These are phyloP conservation scores for Dryas integrifolia DNA, from an alignment of 331 rosid genomes.

Conservation along the genomic window DNA sequence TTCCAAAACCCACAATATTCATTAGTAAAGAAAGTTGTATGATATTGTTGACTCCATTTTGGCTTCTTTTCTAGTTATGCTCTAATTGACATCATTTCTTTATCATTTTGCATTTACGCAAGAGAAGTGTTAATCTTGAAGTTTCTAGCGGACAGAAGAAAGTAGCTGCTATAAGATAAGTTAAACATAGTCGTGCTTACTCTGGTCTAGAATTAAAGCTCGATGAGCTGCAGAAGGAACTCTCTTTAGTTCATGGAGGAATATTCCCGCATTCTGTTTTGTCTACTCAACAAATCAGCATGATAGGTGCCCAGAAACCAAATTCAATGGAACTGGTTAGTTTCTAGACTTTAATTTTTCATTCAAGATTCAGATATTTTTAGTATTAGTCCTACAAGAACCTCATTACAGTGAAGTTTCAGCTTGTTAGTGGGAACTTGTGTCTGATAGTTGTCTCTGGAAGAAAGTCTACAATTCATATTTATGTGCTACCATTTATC, in stretches of 20 bases:
- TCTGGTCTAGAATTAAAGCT: constrained; percentile 74
- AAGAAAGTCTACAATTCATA: not conserved
- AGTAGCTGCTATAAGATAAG: constrained; percentile 45
- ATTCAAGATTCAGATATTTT: not conserved
- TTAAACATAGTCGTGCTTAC: constrained; percentile 44
- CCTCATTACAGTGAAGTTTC: not conserved
- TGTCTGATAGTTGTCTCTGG: not conserved
- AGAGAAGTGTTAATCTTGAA: constrained; percentile 63
- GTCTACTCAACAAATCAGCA: constrained; percentile 72
- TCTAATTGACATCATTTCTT: constrained; percentile 10
- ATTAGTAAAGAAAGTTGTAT: constrained; percentile 10
- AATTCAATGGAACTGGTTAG: constrained; percentile 65
- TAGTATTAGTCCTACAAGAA: not conserved
- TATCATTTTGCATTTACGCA: constrained; percentile 40
- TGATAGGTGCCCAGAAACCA: constrained; percentile 69
- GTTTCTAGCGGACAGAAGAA: constrained; percentile 40
- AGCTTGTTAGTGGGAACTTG: not conserved
- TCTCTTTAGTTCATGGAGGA: constrained; percentile 69
- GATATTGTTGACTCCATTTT: constrained; percentile 1
- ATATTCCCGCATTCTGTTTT: constrained; percentile 83
- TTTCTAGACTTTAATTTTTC: not conserved
- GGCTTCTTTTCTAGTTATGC: constrained; percentile 19
- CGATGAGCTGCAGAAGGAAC: constrained; percentile 69
- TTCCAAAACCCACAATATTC: not conserved
- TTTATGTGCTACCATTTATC: not conserved